A percentile compares a stretch with the other conserved stretches of the same genome.
Conservation (phyloP, 768 basidiomycete species). For the Trametes cubensis region DNA sequence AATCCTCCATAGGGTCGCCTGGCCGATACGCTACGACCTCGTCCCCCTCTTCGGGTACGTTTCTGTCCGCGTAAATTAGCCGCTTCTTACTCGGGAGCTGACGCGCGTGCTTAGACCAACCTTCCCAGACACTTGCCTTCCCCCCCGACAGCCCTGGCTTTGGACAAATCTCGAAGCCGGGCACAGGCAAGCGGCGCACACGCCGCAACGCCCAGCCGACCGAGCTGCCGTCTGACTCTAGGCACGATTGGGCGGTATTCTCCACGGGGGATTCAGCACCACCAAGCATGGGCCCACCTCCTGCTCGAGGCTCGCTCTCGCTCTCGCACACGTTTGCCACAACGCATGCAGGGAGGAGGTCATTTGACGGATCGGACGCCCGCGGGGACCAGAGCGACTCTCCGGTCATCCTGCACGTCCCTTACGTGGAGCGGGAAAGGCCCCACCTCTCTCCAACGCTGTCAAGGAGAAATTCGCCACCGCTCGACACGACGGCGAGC, state of each 20-base stretch:
- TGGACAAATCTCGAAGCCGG: conserved; percentile 70
- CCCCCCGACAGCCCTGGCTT: conserved; percentile 86
- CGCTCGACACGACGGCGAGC: conserved; percentile 31
- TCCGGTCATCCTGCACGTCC: conserved; percentile 32
- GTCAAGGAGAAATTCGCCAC: conserved; percentile 36
- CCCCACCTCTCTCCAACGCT: conserved; percentile 22
- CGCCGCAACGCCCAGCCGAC: conserved; percentile 52
- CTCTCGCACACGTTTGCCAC: conserved; percentile 20
- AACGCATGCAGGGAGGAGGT: conserved; percentile 1
- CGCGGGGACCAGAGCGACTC: conserved; percentile 24
- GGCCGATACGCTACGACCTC: conserved; percentile 84
- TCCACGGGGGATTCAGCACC: conserved; percentile 35
- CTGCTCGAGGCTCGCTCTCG: conserved; percentile 28
- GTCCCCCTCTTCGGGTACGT: conserved; percentile 85
- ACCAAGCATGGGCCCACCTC: conserved; percentile 7
- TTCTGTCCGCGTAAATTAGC: conserved; percentile 17
- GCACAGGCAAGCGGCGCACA: conserved; percentile 61
- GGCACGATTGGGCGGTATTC: conserved; percentile 52
- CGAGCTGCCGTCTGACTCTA: conserved; percentile 37
- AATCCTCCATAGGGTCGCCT: conserved; percentile 67
- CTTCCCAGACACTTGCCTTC: conserved; percentile 81
- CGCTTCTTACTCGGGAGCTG: conserved; percentile 12
- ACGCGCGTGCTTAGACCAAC: conserved; percentile 57
- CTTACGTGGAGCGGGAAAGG: conserved; percentile 25
- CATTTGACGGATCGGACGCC: not conserved